Base-by-base conservation (phyloP, 2,329 filamentous ascomycete genomes). In the Westerdykella sp. region DNA sequence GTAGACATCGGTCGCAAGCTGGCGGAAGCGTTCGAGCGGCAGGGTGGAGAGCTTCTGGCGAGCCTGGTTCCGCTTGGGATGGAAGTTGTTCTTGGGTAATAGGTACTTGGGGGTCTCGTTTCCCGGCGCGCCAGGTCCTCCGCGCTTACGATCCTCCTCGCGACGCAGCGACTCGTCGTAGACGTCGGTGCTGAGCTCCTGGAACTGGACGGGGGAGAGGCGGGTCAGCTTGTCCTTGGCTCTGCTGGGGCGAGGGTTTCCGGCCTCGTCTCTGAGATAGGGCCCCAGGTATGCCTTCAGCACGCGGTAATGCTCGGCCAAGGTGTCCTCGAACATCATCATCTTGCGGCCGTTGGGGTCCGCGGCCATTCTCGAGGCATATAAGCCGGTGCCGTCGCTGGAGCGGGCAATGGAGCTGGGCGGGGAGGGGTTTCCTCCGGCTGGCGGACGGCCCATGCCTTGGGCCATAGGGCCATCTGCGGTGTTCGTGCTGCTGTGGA, bases 11-110 rank as follows among this genome's bases (percentile, higher is more conserved):
- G 89, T 95, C 9, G 89, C 91, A 6, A 98, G 76, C 60, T 97
- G 90, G 55, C 87, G 80, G 62, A 98, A 98, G 45, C 91, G 78
- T 21, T 87, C 83, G 16, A 85, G 82, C 3, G 89, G 88, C 12
- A 98, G 78, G 0, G 90, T 95, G 0, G 89, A 91, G 15, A 98
- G 79, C 66, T 95, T 94, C 68, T 96, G 89, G 34, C 93, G 81
- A n/a, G 93, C 93, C 66, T 97, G 90, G 63, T 98, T 98, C 50
- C 93, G 84, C 70, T 97, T 98, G 2, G 90, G 89, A 67, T 98
- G 93, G 69, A 97, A 97, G 50, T 82, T 84, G 51, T 84, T 78
- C 65, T 91, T 88, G n/a, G 93, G 87, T 18, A 87, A 72, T 5
- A 98, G 78, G 62, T 82, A 94, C 11, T 65, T 77, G 65, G 56